Evolutionary conservation across 768 basidiomycete species (phyloP), one percentile per base, ranked within the genome.

Genomic region (Austroboletus eburneus): DNA sequence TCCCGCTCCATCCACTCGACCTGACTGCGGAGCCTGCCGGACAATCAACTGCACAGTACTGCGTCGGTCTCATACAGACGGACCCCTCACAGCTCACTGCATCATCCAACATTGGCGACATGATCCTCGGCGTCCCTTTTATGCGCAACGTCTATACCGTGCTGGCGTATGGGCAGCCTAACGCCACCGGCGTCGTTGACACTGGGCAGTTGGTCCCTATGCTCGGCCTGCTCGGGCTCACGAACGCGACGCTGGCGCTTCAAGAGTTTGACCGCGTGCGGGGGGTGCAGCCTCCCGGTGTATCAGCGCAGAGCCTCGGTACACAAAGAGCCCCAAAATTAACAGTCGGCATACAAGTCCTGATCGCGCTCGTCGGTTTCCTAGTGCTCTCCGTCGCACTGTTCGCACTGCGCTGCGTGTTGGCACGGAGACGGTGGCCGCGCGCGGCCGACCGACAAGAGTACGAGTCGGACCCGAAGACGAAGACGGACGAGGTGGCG

Each of bases 111-210:
- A 66, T 79, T 16, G 81, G 77, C 1, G 87, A 90, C 62, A 81
- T 91, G 68, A 72, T 91, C 47, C 79, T 91, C 32, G 88, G 87
- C 33, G 83, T 87, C 0, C 81, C 87, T 0, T 91, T 91, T 60
- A 67, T 91, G 56, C 75, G 85, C 10, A 89, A 82, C 56, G 74
- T 79, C 4, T 91, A 91, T 59, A 83, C 79, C 12, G 86, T 91
- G 51, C 77, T 89, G 75, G 82, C 81, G 1, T 87, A 83, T 59
- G 70, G 76, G 38, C 48, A 57, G 1, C 81, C 81, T 3, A 57
- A 68, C 39, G 34, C 62, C 0, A 56, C 72, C 20, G 83, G 83
- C 4, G 80, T 84, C 61, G 66, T 72, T 23, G 44, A 42, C 5
- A 48, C 49, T 27, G 54, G 57, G 20, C 46, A 53, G 36, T 49